A percentile compares a stretch with the other conserved stretches of the same genome.
Evolutionary conservation across 768 basidiomycete species (phyloP).

Genomic region (Jaapia argillacea): DNA sequence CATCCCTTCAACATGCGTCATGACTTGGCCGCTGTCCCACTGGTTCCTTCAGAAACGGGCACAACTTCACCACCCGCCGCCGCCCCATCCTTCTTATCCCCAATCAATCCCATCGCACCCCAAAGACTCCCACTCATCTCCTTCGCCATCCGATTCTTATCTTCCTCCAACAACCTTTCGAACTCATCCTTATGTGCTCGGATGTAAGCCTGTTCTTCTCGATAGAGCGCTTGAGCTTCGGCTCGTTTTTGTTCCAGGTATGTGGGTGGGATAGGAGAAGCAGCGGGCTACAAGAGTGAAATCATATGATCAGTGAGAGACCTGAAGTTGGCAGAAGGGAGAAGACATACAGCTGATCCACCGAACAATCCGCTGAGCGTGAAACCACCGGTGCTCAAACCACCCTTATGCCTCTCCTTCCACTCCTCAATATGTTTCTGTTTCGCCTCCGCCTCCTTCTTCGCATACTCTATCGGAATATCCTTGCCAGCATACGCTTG

Average conservation of each 20-base stretch:
- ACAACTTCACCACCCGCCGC: conserved; percentile 12
- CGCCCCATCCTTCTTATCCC: conserved; percentile 19
- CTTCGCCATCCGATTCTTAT: conserved; percentile 34
- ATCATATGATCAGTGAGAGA: not conserved
- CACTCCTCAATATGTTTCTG: conserved; percentile 72
- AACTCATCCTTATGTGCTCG: conserved; percentile 39
- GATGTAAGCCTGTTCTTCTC: conserved; percentile 44
- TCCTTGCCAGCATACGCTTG: conserved; percentile 81
- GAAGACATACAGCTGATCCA: conserved; percentile 16
- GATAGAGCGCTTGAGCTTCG: conserved; percentile 41
- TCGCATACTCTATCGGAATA: conserved; percentile 82
- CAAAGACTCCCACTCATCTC: conserved; percentile 37
- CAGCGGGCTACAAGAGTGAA: conserved; percentile 9
- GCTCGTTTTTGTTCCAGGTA: conserved; percentile 42
- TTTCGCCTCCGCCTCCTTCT: conserved; percentile 80
- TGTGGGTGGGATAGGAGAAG: conserved; percentile 30
- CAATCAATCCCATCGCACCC: conserved; percentile 9
- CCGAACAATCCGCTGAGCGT: conserved; percentile 38
- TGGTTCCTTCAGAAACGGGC: no score
- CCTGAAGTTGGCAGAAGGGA: not conserved
- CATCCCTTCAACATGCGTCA: no score
- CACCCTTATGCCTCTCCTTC: conserved; percentile 37
- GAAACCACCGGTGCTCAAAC: conserved; percentile 24
- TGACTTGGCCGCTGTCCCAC: no score
- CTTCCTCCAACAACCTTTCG: conserved; percentile 40